Evolutionary conservation across 2,329 filamentous ascomycete species (phyloP).

Genomic region (Clonostachys rhizophaga): DNA sequence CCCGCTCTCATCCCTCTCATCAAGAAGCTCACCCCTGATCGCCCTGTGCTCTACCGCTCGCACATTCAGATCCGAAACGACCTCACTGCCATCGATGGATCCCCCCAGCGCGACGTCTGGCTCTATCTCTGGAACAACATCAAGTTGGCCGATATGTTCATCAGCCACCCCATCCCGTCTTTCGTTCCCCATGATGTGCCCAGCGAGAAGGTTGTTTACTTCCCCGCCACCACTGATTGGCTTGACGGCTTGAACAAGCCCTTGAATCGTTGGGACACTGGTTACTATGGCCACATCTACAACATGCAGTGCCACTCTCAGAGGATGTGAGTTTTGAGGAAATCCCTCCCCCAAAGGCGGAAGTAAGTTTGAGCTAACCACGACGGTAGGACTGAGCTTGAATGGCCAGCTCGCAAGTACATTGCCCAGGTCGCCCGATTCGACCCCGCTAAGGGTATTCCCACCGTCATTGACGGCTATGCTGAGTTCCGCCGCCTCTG

Average conservation of each 20-base stretch:
- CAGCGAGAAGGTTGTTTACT: constrained; percentile 62
- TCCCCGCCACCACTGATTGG: constrained; percentile 81
- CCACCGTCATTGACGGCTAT: constrained; percentile 72
- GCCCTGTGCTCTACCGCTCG: constrained; percentile 75
- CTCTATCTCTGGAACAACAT: constrained; percentile 70
- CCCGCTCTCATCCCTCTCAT: constrained; percentile 71
- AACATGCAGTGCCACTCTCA: constrained; percentile 55
- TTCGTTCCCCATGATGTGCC: constrained; percentile 71
- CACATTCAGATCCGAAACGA: constrained; percentile 82
- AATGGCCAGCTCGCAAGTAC: constrained; percentile 59
- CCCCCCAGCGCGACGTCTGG: constrained; percentile 72
- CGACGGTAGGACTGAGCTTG: constrained; percentile 35
- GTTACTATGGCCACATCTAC: constrained; percentile 73
- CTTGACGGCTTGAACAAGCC: constrained; percentile 77
- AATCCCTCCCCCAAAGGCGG: neutral
- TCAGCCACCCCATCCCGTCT: constrained; percentile 72
- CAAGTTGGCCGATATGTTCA: constrained; percentile 69
- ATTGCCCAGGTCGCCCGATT: constrained; percentile 80
- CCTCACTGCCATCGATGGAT: constrained; percentile 56
- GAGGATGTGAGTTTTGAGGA: constrained; percentile 36
- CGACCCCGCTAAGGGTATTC: constrained; percentile 78
- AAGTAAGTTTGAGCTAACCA: constrained; percentile 2
- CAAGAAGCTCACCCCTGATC: constrained; percentile 64
- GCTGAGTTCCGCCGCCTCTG: constrained; percentile 64
- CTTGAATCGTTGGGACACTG: constrained; percentile 64